Evolutionary conservation across 129 eudicot species (phyloP).

Genomic region (Centrapalus pauciflorus): DNA sequence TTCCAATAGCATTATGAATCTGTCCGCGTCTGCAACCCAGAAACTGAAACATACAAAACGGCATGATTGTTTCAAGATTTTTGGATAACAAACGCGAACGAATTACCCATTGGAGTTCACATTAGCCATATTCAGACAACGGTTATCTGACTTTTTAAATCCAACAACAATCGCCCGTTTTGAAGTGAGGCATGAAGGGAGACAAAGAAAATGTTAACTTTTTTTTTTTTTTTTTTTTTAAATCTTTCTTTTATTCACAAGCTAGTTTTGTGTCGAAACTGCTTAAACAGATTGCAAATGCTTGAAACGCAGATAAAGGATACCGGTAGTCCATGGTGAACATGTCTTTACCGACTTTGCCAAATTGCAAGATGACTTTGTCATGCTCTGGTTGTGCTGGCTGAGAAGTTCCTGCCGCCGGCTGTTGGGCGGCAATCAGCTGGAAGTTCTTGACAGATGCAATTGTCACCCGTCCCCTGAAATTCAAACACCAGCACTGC

Average conservation of each 20-base stretch:
- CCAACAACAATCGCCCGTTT: background rate
- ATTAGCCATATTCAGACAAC: background rate
- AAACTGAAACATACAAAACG: constrained; percentile 4
- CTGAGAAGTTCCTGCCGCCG: constrained; percentile 31
- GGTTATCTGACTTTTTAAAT: background rate
- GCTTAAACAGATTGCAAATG: constrained; percentile 74
- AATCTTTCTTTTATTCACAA: constrained; percentile 50
- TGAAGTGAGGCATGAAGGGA: background rate
- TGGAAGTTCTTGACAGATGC: constrained; percentile 87
- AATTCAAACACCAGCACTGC: constrained; percentile 88
- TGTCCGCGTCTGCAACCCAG: background rate
- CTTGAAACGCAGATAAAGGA: constrained; percentile 75
- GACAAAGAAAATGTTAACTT: constrained; percentile 12
- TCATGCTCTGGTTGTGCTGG: constrained; percentile 50
- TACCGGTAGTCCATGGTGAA: constrained; percentile 74
- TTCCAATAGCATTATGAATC: background rate
- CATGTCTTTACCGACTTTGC: constrained; percentile 71
- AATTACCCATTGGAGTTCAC: background rate
- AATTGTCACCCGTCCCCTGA: constrained; percentile 77
- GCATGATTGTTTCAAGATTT: background rate
- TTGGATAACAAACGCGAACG: constrained; percentile 12
- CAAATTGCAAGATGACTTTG: constrained; percentile 63
- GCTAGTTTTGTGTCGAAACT: constrained; percentile 81
- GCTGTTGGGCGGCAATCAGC: constrained; percentile 59
- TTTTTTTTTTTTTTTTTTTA: background rate